A percentile compares a stretch with the other conserved stretches of the same genome.
Conservation (phyloP, 192 early-diverging fungal species). For the Spinellus fusiger region DNA sequence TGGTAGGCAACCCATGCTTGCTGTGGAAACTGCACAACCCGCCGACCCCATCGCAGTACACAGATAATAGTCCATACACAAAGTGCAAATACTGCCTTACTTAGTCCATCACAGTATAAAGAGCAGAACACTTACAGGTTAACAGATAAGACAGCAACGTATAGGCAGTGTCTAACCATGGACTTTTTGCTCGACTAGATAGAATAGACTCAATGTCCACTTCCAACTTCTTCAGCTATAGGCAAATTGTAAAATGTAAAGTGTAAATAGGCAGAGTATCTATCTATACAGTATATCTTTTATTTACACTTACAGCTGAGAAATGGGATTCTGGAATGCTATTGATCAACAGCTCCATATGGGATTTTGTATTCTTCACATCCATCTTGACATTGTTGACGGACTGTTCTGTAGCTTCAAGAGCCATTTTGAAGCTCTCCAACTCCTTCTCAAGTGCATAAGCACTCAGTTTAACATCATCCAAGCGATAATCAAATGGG, state of each 20-base stretch:
- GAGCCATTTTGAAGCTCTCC: background rate
- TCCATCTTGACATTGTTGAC: slow-evolving; percentile 19
- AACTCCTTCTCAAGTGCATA: slow-evolving; percentile 5
- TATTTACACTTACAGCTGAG: slow-evolving; percentile 16
- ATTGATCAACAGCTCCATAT: slow-evolving; percentile 22
- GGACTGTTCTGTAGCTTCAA: slow-evolving; percentile 16
- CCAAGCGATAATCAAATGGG: slow-evolving; percentile 22
- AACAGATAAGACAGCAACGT: slow-evolving; percentile 24
- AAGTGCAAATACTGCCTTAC: slow-evolving; percentile 15
- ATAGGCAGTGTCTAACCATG: slow-evolving; percentile 29
- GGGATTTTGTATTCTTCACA: slow-evolving; percentile 13
- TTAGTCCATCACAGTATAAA: background rate
- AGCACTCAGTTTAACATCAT: slow-evolving; percentile 2
- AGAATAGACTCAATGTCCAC: slow-evolving; percentile 29
- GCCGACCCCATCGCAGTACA: slow-evolving; percentile 6
- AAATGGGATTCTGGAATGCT: slow-evolving; percentile 29
- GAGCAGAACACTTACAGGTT: slow-evolving; percentile 15
- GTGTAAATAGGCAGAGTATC: background rate
- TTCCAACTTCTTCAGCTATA: slow-evolving; percentile 30
- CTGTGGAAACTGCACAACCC: slow-evolving; percentile 5
- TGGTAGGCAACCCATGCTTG: slow-evolving; percentile 3
- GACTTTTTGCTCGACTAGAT: slow-evolving; percentile 29
- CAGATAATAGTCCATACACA: slow-evolving; percentile 20
- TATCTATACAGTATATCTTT: background rate
- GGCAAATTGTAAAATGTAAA: background rate